Conservation (phyloP, 2,329 filamentous ascomycete genomes). For the Magnaporthiopsis poae region DNA sequence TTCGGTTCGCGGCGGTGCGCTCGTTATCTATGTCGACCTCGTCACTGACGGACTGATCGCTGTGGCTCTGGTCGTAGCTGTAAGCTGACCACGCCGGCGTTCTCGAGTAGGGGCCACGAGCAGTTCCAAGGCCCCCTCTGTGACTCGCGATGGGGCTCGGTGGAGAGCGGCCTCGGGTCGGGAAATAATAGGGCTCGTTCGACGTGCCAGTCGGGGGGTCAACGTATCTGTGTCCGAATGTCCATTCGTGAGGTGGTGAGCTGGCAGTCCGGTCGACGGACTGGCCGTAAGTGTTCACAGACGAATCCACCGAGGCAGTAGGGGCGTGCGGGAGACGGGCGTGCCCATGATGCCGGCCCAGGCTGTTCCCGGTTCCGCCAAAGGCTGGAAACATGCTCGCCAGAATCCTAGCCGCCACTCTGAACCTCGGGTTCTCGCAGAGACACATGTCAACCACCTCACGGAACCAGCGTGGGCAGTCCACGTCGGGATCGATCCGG, state of each 20-base stretch:
- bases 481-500: conserved; percentile 42
- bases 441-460: conserved; percentile 68
- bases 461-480: conserved; percentile 71
- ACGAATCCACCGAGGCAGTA: conserved; percentile 28
- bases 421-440: conserved; percentile 59
- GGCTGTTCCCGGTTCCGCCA: conserved; percentile 9
- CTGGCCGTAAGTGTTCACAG: conserved; percentile 19
- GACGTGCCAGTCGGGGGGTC: conserved; percentile 25
- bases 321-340: conserved; percentile 19
- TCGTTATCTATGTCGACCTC: neutral
- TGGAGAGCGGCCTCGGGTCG: conserved; percentile 42
- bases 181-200: conserved; percentile 35
- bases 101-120: conserved; percentile 13
- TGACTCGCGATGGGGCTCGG: conserved; percentile 40
- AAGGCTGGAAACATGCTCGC: conserved; percentile 55
- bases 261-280: conserved; percentile 31
- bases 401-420: conserved; percentile 64
- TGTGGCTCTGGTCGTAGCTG: conserved; percentile 8
- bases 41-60: neutral
- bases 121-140: conserved; percentile 23
- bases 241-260: conserved; percentile 31
- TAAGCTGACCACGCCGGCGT: conserved; percentile 15
- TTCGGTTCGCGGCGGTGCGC: neutral
- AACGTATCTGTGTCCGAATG: conserved; percentile 28
- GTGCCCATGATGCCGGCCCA: conserved; percentile 7